A percentile compares a stretch with the other conserved stretches of the same genome.
Evolutionary conservation across 306 rosid genomes (phyloP).

Genomic region (Cucurbita moschata): DNA sequence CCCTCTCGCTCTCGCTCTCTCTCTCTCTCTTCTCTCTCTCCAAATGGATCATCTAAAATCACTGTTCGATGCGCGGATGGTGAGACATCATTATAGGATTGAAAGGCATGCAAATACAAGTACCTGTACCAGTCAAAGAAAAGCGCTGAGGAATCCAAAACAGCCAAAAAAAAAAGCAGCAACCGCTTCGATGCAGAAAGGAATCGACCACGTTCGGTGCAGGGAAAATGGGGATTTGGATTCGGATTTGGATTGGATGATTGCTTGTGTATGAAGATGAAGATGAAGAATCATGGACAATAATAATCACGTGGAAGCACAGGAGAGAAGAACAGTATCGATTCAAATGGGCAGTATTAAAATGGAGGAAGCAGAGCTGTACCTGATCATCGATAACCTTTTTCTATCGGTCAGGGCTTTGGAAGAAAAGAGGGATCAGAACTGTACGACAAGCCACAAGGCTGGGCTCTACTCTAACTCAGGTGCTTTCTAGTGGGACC

Average conservation of each 20-base stretch:
- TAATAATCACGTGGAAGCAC: not conserved
- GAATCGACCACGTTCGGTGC: not conserved
- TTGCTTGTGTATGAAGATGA: not conserved
- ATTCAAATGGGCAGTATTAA: not conserved
- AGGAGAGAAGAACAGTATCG: not conserved
- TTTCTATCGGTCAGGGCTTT: not conserved
- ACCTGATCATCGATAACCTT: not conserved
- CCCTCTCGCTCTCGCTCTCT: not conserved
- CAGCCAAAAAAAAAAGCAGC: not conserved
- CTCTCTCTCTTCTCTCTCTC: not conserved
- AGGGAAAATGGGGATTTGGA: not conserved
- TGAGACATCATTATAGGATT: not conserved
- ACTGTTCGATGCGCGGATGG: not conserved
- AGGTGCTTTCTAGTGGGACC: no score
- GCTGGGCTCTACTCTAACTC: no score
- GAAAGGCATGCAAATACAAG: not conserved
- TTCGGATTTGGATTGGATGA: not conserved
- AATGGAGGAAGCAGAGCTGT: not conserved
- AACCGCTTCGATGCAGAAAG: not conserved
- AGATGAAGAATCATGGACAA: not conserved
- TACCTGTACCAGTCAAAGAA: not conserved
- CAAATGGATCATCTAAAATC: not conserved
- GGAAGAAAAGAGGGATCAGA: not conserved
- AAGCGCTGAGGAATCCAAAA: not conserved
- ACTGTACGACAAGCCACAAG: not conserved